phyloP scores from a whole-genome alignment of 768 basidiomycete species.

The Amyloporia xantha region DNA sequence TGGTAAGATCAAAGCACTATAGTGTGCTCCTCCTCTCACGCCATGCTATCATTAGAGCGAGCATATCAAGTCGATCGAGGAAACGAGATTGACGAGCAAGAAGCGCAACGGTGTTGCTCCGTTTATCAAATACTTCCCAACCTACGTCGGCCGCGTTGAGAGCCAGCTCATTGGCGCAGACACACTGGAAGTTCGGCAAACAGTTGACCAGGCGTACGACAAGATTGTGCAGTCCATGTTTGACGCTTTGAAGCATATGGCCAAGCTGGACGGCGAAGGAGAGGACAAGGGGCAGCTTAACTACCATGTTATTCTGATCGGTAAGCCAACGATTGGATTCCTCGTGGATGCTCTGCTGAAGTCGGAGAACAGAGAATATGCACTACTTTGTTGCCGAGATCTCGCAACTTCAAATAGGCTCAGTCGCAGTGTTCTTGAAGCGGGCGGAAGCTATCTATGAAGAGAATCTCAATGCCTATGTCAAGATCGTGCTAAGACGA shows the following conservation, averaged over 20 bases:
- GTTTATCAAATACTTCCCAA: conserved; percentile 90
- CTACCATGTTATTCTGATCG: conserved; percentile 91
- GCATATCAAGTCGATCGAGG: conserved; percentile 83
- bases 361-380: conserved; percentile 75
- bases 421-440: conserved; percentile 56
- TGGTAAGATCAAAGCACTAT: conserved; percentile 37
- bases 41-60: conserved; percentile 48
- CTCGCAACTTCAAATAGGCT: conserved; percentile 57
- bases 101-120: conserved; percentile 89
- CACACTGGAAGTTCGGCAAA: conserved; percentile 66
- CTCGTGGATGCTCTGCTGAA: neutral
- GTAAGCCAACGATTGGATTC: conserved; percentile 39
- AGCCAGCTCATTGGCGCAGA: conserved; percentile 74
- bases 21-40: neutral
- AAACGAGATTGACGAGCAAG: conserved; percentile 86
- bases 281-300: conserved; percentile 97
- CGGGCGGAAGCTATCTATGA: conserved; percentile 82
- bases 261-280: conserved; percentile 86
- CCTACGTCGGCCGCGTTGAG: conserved; percentile 80
- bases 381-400: conserved; percentile 86
- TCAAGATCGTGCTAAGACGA: conserved; percentile 78
- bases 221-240: conserved; percentile 88
- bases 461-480: conserved; percentile 82
- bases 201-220: conserved; percentile 81
- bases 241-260: conserved; percentile 90